Percentiles rank a stretch among this genome's conserved stretches.
These are phyloP conservation scores for Salix arbutifolia DNA, from an alignment of 345 rosid genomes.

Conservation along the genomic window DNA sequence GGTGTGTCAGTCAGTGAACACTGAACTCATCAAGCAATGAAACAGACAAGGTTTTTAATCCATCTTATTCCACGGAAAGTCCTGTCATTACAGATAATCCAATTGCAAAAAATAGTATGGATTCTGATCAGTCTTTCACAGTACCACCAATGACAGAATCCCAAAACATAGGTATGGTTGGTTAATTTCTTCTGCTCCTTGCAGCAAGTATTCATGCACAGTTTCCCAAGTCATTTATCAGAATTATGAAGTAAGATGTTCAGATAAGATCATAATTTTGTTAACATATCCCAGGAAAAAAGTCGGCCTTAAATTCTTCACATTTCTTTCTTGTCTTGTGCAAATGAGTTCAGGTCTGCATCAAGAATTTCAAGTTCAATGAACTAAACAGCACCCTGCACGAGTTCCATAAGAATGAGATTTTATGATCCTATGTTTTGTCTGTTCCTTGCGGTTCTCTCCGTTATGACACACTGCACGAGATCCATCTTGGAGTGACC, in stretches of 20 bases:
- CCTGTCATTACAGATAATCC: not conserved
- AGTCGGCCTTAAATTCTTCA: not conserved
- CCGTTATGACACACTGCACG: too few relatives aligned
- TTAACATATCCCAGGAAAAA: not conserved
- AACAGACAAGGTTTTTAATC: not conserved
- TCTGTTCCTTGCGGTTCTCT: not conserved
- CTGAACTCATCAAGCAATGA: not conserved
- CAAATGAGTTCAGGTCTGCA: not conserved
- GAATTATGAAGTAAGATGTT: not conserved
- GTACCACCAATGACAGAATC: not conserved
- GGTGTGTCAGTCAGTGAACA: not conserved
- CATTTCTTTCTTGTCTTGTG: too few relatives aligned
- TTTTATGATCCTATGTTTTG: too few relatives aligned
- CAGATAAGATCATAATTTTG: not conserved
- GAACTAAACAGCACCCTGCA: not conserved
- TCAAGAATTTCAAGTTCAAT: not conserved
- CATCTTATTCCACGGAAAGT: not conserved
- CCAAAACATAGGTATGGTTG: not conserved
- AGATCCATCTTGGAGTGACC: constrained; percentile 10
- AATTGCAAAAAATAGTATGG: not conserved
- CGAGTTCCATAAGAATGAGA: not conserved
- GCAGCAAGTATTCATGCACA: not conserved
- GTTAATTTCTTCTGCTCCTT: not conserved
- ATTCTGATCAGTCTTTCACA: not conserved
- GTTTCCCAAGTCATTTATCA: not conserved